Percentiles rank a stretch among this genome's conserved stretches.
phyloP scores from a whole-genome alignment of 345 rosid species.

The Raphanus raphanistrum region DNA sequence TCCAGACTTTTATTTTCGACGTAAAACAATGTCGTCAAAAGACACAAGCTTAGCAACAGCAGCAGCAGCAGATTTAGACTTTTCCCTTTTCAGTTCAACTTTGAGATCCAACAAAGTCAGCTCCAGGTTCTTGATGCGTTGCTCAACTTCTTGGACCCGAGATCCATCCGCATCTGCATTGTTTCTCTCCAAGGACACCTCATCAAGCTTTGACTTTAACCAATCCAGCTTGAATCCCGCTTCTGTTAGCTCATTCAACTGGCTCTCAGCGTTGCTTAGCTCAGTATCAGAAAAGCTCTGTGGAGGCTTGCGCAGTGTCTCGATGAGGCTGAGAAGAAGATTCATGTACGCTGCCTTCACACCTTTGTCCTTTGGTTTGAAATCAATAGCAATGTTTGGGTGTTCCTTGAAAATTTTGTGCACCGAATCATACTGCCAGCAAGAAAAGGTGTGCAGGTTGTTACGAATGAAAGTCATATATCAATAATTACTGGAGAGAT shows the following conservation, averaged over 20 bases:
- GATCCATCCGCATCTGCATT: background rate
- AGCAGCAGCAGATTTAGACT: background rate
- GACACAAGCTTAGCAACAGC: background rate
- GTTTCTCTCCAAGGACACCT: background rate
- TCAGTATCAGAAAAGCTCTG: background rate
- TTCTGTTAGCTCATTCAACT: constrained; percentile 3
- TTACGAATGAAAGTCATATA: background rate
- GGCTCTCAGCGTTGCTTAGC: background rate
- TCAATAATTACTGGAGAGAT: background rate
- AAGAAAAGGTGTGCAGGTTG: background rate
- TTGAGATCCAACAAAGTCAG: background rate
- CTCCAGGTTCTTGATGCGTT: background rate
- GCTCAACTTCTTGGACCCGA: background rate
- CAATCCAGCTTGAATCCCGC: background rate
- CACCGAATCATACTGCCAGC: background rate
- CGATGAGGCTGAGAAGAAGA: background rate
- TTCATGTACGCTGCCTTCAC: constrained; percentile 18
- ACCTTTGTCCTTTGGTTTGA: background rate
- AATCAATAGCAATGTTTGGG: background rate
- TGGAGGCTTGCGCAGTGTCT: background rate
- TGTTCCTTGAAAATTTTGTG: background rate
- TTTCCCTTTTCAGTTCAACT: background rate
- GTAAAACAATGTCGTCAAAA: background rate
- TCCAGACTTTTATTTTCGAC: background rate
- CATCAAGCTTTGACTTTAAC: background rate